Evolutionary conservation across 805 yeast genomes (phyloP).

Genomic region (Alloascoidea africana): DNA sequence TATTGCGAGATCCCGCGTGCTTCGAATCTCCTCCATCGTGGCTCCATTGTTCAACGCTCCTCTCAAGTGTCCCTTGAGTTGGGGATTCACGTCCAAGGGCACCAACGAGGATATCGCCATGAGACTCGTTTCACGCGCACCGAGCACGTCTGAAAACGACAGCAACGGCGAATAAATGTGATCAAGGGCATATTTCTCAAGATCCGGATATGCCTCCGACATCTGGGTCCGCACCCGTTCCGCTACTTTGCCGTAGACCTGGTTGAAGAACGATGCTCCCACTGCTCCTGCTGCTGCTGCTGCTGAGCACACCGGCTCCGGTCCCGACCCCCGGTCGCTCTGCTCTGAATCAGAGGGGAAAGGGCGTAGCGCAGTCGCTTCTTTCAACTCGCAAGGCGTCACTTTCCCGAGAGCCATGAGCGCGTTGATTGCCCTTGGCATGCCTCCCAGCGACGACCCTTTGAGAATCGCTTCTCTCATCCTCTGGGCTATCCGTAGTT

Average conservation of each 20-base stretch:
- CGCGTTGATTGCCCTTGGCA: conserved; percentile 77
- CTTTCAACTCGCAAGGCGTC: conserved; percentile 40
- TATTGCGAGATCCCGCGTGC: conserved; percentile 45
- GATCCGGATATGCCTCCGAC: conserved; percentile 71
- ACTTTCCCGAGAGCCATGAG: conserved; percentile 44
- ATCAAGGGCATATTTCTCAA: conserved; percentile 57
- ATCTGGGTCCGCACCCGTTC: conserved; percentile 52
- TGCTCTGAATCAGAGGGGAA: conserved; percentile 11
- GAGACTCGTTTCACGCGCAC: conserved; percentile 57
- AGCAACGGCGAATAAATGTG: conserved; percentile 69
- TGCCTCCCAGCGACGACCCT: conserved; percentile 64
- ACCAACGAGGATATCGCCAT: conserved; percentile 67
- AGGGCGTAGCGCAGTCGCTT: conserved; percentile 16
- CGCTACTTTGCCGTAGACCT: conserved; percentile 63
- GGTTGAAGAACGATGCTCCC: conserved; percentile 59
- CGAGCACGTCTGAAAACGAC: conserved; percentile 47
- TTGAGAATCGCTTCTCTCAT: conserved; percentile 69
- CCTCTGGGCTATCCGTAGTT: conserved; percentile 27
- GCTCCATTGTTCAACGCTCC: conserved; percentile 80
- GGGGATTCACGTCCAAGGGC: conserved; percentile 91
- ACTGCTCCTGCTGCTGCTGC: too few relatives aligned
- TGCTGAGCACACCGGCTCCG: too few relatives aligned
- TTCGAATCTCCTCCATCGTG: conserved; percentile 41
- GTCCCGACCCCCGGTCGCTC: too few relatives aligned
- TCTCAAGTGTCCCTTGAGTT: conserved; percentile 75